Evolutionary conservation across 2,329 filamentous ascomycete species (phyloP).

Genomic region (Diaporthe velutina): DNA sequence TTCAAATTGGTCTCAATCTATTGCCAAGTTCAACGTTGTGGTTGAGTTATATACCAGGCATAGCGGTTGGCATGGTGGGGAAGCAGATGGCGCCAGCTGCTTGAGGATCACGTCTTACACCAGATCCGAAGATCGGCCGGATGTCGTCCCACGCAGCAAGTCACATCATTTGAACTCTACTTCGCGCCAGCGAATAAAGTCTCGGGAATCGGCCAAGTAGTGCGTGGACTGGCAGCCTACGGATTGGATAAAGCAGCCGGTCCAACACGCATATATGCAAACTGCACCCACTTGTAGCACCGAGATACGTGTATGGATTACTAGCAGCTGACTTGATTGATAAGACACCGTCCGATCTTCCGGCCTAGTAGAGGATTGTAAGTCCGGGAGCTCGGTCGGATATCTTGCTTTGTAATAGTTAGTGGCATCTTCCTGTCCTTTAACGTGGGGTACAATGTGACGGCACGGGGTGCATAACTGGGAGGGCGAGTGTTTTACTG

Average conservation of each 20-base stretch:
- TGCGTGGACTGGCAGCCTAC: neutral
- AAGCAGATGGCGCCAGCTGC: constrained; percentile 44
- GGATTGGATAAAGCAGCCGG: neutral
- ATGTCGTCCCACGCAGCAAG: constrained; percentile 35
- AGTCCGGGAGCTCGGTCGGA: constrained; percentile 13
- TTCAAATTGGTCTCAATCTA: neutral
- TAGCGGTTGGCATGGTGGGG: constrained; percentile 33
- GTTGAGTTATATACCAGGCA: constrained; percentile 36
- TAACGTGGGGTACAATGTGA: neutral
- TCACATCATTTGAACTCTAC: constrained; percentile 36
- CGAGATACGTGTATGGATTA: constrained; percentile 14
- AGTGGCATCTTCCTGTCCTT: neutral
- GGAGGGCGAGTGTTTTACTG: neutral
- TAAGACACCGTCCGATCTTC: constrained; percentile 15
- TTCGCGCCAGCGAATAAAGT: constrained; percentile 33
- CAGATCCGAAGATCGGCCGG: constrained; percentile 40
- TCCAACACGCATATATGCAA: neutral
- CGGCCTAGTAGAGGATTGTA: neutral
- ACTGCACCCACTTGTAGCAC: neutral
- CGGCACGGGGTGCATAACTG: neutral
- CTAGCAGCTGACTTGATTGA: constrained; percentile 8
- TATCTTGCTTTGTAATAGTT: constrained; percentile 24
- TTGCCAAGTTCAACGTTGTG: constrained; percentile 3
- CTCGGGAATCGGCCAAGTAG: neutral
- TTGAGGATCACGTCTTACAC: constrained; percentile 45